Base-by-base conservation (phyloP, 345 rosid species). In the Salix brachista region DNA sequence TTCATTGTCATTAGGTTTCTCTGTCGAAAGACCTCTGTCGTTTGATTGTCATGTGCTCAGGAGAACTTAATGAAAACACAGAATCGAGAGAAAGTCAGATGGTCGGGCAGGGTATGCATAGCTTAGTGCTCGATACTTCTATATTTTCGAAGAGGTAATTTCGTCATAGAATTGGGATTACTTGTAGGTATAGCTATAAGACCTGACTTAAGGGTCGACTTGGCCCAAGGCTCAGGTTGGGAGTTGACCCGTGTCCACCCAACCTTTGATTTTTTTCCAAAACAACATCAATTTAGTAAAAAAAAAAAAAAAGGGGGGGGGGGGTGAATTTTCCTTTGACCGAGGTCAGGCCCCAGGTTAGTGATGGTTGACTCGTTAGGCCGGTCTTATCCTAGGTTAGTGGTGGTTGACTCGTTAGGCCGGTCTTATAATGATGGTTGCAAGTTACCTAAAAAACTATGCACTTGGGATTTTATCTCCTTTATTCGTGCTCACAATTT, bases 21-120 rank as follows among this genome's bases (percentile, higher is more conserved):
- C 76, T 95, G 83, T 93, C 99, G 44, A 95, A 89, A 83, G 96
- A 95, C 84, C 98, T 95, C 54, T 90, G 93, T 80, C 91, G 75
- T 80, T 80, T 93, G 86, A 87, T 82, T 44, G 92, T 93, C 80
- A 83, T 89, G 78, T 91, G 97, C 88, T 87, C 91, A 30, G 99
- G 98, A 83, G 88, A 89, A 83, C 88, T 95, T 75, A 80, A 78
- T 68, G 83, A 85, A 86, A 88, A 83, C 77, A 78, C 52, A 76
- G 85, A 83, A 76, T 81, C 86, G 42, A 71, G 73, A 71, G 84
- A 78, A 70, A 76, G 78, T 74, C 84, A 81, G 71, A 13, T 73
- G 37, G 69, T 25, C 76, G 83, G 77, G 71, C 77, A 83, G 76
- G 84, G 80, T 72, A 74, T 50, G 79, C 90, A 83, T 77, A 97